phyloP scores from a whole-genome alignment of 129 eudicot species.

The Gnaphalium uliginosum region DNA sequence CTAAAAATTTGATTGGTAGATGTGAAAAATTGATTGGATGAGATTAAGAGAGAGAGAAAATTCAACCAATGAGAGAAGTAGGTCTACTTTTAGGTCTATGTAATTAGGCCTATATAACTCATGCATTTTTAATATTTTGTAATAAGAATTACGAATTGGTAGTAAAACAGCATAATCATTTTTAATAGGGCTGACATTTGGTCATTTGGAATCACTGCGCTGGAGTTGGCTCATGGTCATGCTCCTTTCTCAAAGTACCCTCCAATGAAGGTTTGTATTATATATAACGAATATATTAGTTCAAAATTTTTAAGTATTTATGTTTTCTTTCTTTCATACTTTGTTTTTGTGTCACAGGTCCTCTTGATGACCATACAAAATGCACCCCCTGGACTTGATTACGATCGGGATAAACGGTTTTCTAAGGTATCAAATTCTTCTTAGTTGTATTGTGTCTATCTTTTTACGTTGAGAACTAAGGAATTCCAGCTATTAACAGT shows the following conservation, averaged over 20 bases:
- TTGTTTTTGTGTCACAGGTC: conserved; percentile 52
- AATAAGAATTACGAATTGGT: conserved; percentile 5
- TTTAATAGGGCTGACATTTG: conserved; percentile 87
- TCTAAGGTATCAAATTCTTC: conserved; percentile 66
- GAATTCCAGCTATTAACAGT: conserved; percentile 47
- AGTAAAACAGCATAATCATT: conserved; percentile 3
- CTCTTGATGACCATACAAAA: conserved; percentile 96
- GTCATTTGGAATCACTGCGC: conserved; percentile 97
- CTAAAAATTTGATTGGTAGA: no score
- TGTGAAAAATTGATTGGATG: no score
- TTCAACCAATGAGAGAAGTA: no score
- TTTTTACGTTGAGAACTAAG: conserved; percentile 24
- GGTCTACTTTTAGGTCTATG: no score
- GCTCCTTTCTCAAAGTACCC: conserved; percentile 99
- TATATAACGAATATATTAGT: conserved; percentile 14
- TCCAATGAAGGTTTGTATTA: conserved; percentile 83
- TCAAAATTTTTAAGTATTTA: background rate
- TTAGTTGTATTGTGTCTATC: background rate
- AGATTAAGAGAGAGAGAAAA: no score
- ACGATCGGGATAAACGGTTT: conserved; percentile 95
- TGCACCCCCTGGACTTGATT: conserved; percentile 99
- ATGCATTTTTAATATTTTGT: conserved; percentile 4
- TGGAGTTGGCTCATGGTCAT: conserved; percentile 99
- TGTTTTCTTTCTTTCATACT: conserved; percentile 2
- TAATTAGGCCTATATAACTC: no score